Evolutionary conservation across 2,329 filamentous ascomycete genomes (phyloP), one percentile per base, ranked within the genome.

Genomic region (Penicillium sp.): DNA sequence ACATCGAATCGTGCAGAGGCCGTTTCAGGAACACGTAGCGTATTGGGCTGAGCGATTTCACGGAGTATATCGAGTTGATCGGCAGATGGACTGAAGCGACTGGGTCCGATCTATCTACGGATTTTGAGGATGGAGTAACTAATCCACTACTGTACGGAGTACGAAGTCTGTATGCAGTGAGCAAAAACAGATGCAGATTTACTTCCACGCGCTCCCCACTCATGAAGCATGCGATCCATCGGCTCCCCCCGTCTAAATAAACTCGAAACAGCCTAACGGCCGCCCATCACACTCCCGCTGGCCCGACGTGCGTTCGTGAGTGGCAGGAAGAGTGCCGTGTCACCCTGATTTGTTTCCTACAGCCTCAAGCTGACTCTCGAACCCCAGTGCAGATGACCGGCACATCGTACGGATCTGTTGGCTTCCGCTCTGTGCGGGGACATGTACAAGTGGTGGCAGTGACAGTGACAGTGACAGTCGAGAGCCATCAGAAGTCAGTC

Each of bases 211-310:
- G 37, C 18, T 19, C 44, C 34, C 50, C 45, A 46, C 39, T 16
- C 5, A 43, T 24, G 37, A 42, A 42, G 37, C 47, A 34, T 48
- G 31, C 45, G 48, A 47, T 49, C 54, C 40, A 42, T 56, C 43
- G 46, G 52, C 53, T 60, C 53, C 57, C 61, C 61, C 60, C 55
- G 52, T 67, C 56, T 58, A 66, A 71, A 72, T 73, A 67, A 72
- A 73, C 69, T 69, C 68, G 71, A 74, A 74, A 74, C 72, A 71
- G 56, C 60, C 71, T 72, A 74, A 74, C 68, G 66, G 69, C 42
- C 59, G 59, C 56, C 62, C 58, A 61, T 60, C 61, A 54, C 55
- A 51, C 46, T 45, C 21, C 44, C 29, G 14, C n/a, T 43, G 39
- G 39, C 39, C 39, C 39, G 39, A 18, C 28, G 42, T 56, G 49